Evolutionary conservation across 495 filamentous ascomycete species (phyloP).

Genomic region (Aspergillus haitiensis): DNA sequence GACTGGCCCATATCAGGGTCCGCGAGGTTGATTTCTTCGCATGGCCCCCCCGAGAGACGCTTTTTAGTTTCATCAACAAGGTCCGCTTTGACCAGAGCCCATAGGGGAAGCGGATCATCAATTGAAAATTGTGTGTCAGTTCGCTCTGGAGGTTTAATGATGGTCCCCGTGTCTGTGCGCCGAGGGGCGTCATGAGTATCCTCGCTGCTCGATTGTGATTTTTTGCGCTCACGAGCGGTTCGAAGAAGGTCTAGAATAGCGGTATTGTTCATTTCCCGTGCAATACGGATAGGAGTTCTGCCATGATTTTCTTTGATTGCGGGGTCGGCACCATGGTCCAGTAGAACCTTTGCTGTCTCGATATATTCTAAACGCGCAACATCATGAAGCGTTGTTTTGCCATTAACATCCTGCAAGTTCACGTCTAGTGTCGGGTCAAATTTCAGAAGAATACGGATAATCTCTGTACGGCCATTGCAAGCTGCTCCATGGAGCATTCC

Average conservation of each 20-base stretch:
- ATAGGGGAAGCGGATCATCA: conserved; percentile 6
- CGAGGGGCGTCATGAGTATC: neutral
- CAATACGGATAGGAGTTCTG: conserved; percentile 11
- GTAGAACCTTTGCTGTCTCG: conserved; percentile 8
- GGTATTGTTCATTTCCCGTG: conserved; percentile 4
- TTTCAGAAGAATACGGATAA: conserved; percentile 7
- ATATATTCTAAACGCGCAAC: neutral
- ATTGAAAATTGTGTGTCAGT: conserved; percentile 1
- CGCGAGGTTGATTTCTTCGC: conserved; percentile 3
- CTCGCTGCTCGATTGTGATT: neutral
- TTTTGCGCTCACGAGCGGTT: neutral
- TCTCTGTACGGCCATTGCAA: conserved; percentile 1
- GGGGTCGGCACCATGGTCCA: conserved; percentile 11
- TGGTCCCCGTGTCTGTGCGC: conserved; percentile 5
- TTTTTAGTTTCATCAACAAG: neutral
- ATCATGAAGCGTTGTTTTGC: conserved; percentile 15
- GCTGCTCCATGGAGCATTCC: conserved; percentile 10
- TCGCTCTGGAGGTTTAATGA: neutral
- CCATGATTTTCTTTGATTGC: conserved; percentile 15
- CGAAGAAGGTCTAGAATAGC: conserved; percentile 6
- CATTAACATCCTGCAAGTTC: conserved; percentile 12
- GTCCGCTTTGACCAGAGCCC: neutral
- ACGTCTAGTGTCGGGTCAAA: conserved; percentile 10
- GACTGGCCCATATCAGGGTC: conserved; percentile 17
- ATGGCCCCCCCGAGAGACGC: neutral